These are phyloP conservation scores for Avicennia marina DNA, from an alignment of 257 asterid genomes.

Conservation along the genomic window DNA sequence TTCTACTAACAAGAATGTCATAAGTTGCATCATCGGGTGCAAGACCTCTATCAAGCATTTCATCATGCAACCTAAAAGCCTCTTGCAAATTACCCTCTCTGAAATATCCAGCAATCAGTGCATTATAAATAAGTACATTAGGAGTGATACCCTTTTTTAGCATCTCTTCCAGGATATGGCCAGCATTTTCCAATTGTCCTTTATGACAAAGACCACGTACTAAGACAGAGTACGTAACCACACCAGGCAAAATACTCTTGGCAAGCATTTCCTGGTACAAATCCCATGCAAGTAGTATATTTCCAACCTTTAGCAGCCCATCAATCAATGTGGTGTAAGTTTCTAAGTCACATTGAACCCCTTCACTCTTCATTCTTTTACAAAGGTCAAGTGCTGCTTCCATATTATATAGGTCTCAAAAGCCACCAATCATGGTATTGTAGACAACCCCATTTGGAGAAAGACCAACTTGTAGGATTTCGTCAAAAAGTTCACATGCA, in stretches of 20 bases:
- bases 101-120: too few relatives aligned
- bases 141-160: too few relatives aligned
- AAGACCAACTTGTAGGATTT: constrained; percentile 52
- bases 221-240: constrained; percentile 47
- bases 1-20: too few relatives aligned
- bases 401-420: constrained; percentile 51
- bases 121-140: too few relatives aligned
- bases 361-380: constrained; percentile 47
- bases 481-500: constrained; percentile 57
- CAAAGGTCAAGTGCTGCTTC: constrained; percentile 44
- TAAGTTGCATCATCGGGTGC: too few relatives aligned
- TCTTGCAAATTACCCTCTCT: too few relatives aligned
- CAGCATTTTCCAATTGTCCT: too few relatives aligned
- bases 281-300: constrained; percentile 44
- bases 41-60: too few relatives aligned
- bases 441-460: constrained; percentile 53
- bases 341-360: constrained; percentile 48
- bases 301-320: constrained; percentile 56
- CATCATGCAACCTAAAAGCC: too few relatives aligned
- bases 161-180: too few relatives aligned
- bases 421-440: constrained; percentile 73
- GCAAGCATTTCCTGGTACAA: constrained; percentile 60
- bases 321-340: constrained; percentile 78
- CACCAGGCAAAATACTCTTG: constrained; percentile 60
- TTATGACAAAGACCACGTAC: too few relatives aligned